Conservation (phyloP, 2,329 filamentous ascomycete genomes). For the Aurifilum marmelostoma region DNA sequence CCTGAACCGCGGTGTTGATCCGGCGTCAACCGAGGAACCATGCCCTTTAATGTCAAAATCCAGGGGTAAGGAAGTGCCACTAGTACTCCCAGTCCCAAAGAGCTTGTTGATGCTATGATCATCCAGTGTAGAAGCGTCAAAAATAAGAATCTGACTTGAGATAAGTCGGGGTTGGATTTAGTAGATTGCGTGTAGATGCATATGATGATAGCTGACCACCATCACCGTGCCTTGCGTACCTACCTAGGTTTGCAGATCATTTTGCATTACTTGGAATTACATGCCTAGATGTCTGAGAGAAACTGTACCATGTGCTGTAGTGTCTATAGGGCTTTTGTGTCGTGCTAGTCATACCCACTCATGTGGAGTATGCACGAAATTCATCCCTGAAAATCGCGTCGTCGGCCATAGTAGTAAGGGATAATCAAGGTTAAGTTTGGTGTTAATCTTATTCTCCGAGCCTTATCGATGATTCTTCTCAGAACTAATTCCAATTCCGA, state of each 20-base stretch:
- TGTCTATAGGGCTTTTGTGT: neutral
- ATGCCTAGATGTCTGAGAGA: neutral
- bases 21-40: neutral
- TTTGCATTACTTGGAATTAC: neutral
- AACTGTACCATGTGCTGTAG: neutral
- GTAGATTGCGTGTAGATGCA: neutral
- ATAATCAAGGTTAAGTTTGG: neutral
- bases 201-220: neutral
- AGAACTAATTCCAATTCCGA: no score
- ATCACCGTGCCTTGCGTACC: no score
- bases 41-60: neutral
- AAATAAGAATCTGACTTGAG: neutral
- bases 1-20: neutral
- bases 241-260: neutral
- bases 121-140: neutral
- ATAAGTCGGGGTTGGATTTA: neutral
- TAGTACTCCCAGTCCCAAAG: neutral
- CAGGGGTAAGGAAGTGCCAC: slow-evolving; percentile 3
- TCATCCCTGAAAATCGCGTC: neutral
- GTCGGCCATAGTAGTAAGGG: neutral
- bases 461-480: neutral
- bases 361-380: neutral
- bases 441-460: neutral
- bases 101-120: neutral
- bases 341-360: neutral